phyloP scores from a whole-genome alignment of 2,329 filamentous ascomycete species.

The Fusarium torreyae region DNA sequence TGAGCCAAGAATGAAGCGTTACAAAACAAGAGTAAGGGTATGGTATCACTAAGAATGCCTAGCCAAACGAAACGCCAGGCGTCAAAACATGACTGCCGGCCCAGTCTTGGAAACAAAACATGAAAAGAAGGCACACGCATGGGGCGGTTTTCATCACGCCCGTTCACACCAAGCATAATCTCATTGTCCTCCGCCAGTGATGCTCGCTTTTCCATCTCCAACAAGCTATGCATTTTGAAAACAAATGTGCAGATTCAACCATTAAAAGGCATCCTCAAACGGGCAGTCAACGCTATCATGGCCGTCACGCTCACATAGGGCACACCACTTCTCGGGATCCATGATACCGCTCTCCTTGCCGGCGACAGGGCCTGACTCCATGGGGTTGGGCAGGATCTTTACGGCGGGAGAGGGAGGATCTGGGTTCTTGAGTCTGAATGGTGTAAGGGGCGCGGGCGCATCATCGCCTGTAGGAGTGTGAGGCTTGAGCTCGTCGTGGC shows the following conservation, averaged over 20 bases:
- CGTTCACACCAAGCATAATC: constrained; percentile 44
- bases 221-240: constrained; percentile 25
- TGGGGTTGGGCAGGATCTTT: constrained; percentile 71
- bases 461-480: constrained; percentile 62
- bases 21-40: constrained; percentile 48
- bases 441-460: constrained; percentile 70
- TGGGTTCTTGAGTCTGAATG: constrained; percentile 63
- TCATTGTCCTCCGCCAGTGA: constrained; percentile 28
- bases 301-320: constrained; percentile 94
- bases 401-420: constrained; percentile 57
- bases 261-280: constrained; percentile 84
- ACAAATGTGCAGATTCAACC: constrained; percentile 11
- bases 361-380: constrained; percentile 78
- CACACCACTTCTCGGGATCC: constrained; percentile 95
- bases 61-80: constrained; percentile 48
- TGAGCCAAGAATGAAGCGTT: constrained; percentile 28
- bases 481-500: constrained; percentile 57
- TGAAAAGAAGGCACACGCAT: constrained; percentile 38
- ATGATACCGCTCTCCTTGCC: constrained; percentile 84
- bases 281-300: constrained; percentile 97
- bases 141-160: constrained; percentile 50
- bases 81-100: constrained; percentile 39
- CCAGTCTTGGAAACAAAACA: constrained; percentile 34
- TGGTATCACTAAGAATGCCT: constrained; percentile 56
- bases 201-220: constrained; percentile 33